Evolutionary conservation across 202 grass and related monocot species (phyloP), one percentile per base, ranked within the genome.

Genomic region (Zoysia matrella): DNA sequence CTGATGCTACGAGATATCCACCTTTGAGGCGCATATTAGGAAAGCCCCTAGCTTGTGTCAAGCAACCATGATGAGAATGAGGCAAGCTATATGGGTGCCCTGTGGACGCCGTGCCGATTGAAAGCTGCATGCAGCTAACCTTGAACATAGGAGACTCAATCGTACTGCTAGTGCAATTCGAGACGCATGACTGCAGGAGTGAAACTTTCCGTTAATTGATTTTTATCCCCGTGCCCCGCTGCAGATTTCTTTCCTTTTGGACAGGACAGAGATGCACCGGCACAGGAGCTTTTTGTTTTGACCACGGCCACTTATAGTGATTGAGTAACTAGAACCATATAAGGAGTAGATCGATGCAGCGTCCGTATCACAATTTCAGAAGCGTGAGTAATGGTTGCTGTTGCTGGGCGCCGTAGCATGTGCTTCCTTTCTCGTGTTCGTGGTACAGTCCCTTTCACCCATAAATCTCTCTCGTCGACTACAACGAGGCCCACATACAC

Each of bases 1-100:
- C 30, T 54, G 71, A 72, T 85, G 77, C 58, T 39, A 56, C 82
- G 52, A 77, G 52, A 67, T 62, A 77, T 60, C 82, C 58, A 82
- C 47, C 16, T 47, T 73, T 54, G 72, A 89, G 82, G 78, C 61
- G 53, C 58, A 63, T 68, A 55, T 84, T 75, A 3, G 64, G 81
- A 52, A 73, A 30, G 10, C 54, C 9, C 42, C 52, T 46, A 67
- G 43, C 68, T 53, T 8, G 30, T 83, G 70, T 73, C 74, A 36
- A 46, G 5, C 40, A 53, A 79, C 53, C 14, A n/a, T 49, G 43
- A 60, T 72, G 60, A 40, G 49, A 56, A 73, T 41, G 15, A 49
- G 68, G n/a, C 83, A 78, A 4, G 60, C 60, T 62, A 36, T 62
- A 62, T 39, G 4, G 60, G 10, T 74, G 60, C 14, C 55, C 71